A percentile compares a stretch with the other conserved stretches of the same genome.
These are phyloP conservation scores for Phytophthora aleatoria DNA, from an alignment of 352 stramenopile genomes.

Conservation along the genomic window DNA sequence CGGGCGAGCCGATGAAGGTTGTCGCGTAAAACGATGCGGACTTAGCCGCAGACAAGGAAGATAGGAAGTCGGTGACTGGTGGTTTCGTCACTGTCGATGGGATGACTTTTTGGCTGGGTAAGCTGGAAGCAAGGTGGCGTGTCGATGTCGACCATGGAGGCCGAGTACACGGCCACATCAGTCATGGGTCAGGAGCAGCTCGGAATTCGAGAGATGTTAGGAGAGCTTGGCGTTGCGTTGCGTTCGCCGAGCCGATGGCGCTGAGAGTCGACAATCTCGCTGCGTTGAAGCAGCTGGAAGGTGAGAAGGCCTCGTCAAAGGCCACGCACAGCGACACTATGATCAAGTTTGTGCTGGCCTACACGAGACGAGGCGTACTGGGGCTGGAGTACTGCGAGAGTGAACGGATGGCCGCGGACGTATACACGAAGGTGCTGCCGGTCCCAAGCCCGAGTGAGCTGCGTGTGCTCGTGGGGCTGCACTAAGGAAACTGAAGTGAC, in stretches of 20 bases:
- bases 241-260: not conserved
- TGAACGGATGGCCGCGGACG: conserved; percentile 13
- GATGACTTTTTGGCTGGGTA: conserved; percentile 3
- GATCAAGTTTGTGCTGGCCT: conserved; percentile 18
- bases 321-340: conserved; percentile 22
- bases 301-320: conserved; percentile 4
- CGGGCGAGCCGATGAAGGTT: not conserved
- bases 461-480: not conserved
- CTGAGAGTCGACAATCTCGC: conserved; percentile 10
- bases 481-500: not conserved
- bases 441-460: conserved; percentile 2
- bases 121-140: conserved; percentile 23
- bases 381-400: conserved; percentile 10
- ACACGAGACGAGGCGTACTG: not conserved
- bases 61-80: conserved; percentile 28
- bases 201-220: conserved; percentile 7
- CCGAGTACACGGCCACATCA: conserved; percentile 18
- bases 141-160: conserved; percentile 29
- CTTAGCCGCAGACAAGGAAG: conserved; percentile 23
- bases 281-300: conserved; percentile 2
- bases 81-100: conserved; percentile 20
- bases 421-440: conserved; percentile 14
- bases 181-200: conserved; percentile 13
- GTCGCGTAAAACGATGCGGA: conserved; percentile 28
- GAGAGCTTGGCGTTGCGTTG: conserved; percentile 9